A percentile compares a stretch with the other conserved stretches of the same genome.
These are phyloP conservation scores for Pseudonitzschia multiseries DNA, from an alignment of 108 stramenopile species.

Conservation along the genomic window DNA sequence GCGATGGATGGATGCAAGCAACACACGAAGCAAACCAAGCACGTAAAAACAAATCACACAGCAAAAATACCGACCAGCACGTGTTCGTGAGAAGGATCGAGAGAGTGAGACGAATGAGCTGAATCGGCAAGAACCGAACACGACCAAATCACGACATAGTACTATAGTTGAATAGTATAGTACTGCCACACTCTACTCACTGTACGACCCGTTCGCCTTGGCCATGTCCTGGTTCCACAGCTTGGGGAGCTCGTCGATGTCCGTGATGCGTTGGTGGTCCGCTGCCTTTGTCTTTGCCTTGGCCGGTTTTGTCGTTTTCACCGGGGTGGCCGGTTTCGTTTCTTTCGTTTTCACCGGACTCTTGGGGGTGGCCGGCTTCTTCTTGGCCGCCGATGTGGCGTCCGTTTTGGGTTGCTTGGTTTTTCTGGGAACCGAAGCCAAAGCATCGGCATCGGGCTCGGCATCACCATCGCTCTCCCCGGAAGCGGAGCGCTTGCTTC, in stretches of 20 bases:
- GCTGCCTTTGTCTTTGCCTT: constrained; percentile 43
- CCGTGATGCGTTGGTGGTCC: constrained; percentile 70
- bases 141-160: too few relatives aligned
- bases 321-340: too few relatives aligned
- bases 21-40: not conserved
- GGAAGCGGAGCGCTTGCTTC: not conserved
- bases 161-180: too few relatives aligned
- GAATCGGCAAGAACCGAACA: too few relatives aligned
- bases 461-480: not conserved
- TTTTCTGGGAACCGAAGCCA: too few relatives aligned
- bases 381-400: too few relatives aligned
- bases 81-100: not conserved
- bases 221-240: constrained; percentile 53
- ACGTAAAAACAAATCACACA: not conserved
- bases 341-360: not conserved
- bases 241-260: constrained; percentile 65
- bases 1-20: not conserved
- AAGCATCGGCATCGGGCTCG: not conserved
- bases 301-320: not conserved
- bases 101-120: not conserved
- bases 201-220: constrained; percentile 51
- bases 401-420: too few relatives aligned
- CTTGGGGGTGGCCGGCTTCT: not conserved
- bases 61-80: too few relatives aligned
- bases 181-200: constrained; percentile 26